phyloP scores from a whole-genome alignment of 345 rosid species.

The Camelina hispida region DNA sequence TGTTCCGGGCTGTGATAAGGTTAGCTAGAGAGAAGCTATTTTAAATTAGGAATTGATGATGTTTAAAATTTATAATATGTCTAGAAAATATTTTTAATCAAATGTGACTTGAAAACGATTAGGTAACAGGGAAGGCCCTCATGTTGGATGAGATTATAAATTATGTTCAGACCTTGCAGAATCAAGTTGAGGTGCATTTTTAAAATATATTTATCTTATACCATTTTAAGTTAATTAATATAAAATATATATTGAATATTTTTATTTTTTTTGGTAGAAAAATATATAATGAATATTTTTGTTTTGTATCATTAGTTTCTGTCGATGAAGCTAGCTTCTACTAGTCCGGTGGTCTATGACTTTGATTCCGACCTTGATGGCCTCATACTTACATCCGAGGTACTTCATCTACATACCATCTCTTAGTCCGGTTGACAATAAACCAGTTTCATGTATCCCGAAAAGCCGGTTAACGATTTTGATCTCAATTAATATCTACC shows the following conservation, averaged over 20 bases:
- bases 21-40: constrained; percentile 32
- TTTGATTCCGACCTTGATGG: constrained; percentile 60
- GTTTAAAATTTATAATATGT: not conserved
- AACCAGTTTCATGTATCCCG: not conserved
- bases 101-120: constrained; percentile 47
- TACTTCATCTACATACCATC: constrained; percentile 28
- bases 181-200: constrained; percentile 70
- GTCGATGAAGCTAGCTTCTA: constrained; percentile 74
- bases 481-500: not conserved
- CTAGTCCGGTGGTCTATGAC: constrained; percentile 67
- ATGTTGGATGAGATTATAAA: constrained; percentile 89
- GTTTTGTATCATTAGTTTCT: constrained; percentile 53
- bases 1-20: constrained; percentile 91
- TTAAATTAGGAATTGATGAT: not conserved
- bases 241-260: not conserved
- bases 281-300: not conserved
- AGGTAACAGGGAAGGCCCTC: constrained; percentile 84
- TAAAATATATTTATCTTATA: not conserved
- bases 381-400: constrained; percentile 59
- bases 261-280: not conserved
- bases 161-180: constrained; percentile 71
- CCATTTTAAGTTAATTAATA: not conserved
- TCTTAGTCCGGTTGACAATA: constrained; percentile 1
- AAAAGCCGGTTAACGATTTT: not conserved
- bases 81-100: constrained; percentile 34